Evolutionary conservation across 225 moss, liverwort and hornwort species (phyloP).

Genomic region (Lunularia cruciata): DNA sequence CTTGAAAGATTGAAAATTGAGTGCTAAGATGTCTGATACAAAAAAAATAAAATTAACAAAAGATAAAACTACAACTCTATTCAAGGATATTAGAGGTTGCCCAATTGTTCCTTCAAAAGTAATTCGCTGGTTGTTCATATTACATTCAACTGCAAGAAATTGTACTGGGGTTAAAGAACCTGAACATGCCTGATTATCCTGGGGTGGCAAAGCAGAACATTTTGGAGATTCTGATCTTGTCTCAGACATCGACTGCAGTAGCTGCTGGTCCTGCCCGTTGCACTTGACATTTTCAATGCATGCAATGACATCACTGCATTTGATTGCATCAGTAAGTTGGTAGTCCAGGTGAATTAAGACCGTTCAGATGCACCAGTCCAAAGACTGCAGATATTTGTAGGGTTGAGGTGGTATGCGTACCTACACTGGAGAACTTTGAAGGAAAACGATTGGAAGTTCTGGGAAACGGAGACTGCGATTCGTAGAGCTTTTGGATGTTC

Average conservation of each 20-base stretch:
- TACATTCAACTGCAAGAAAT: too few species aligned
- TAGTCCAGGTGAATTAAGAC: too few species aligned
- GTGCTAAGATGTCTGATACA: too few species aligned
- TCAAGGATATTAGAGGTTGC: too few species aligned
- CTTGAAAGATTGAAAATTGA: too few species aligned
- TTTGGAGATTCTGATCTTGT: slow-evolving; percentile 25
- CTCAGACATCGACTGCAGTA: neutral
- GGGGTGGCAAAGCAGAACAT: slow-evolving; percentile 22
- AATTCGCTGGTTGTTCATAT: too few species aligned
- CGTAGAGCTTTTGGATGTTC: slow-evolving; percentile 38
- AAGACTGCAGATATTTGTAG: neutral
- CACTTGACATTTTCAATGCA: slow-evolving; percentile 32
- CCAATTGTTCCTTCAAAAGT: too few species aligned
- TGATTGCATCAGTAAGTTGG: neutral
- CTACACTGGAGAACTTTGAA: slow-evolving; percentile 24
- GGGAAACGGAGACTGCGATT: slow-evolving; percentile 30
- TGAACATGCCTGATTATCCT: slow-evolving; percentile 23
- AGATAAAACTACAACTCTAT: too few species aligned
- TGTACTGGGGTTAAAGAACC: too few species aligned
- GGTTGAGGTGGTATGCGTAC: neutral
- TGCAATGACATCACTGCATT: slow-evolving; percentile 22
- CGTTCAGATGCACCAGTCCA: too few species aligned
- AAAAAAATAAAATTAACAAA: too few species aligned
- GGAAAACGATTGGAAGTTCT: slow-evolving; percentile 22
- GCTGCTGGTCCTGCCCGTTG: slow-evolving; percentile 25